A percentile compares a stretch with the other conserved stretches of the same genome.
Evolutionary conservation across 345 rosid species (phyloP).

Genomic region (Bruguiera sexangula): DNA sequence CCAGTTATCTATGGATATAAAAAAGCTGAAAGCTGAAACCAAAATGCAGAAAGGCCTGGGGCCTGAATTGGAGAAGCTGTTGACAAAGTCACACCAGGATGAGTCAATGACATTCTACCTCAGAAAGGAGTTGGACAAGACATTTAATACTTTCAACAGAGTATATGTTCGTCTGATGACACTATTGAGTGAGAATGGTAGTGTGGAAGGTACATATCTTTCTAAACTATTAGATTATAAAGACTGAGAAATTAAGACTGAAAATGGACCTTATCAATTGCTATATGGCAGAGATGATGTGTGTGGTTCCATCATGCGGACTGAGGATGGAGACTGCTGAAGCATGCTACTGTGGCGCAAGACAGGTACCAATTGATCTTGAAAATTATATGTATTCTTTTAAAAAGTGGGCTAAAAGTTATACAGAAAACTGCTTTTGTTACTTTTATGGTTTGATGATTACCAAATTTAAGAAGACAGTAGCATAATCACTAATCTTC

Average conservation of each 20-base stretch:
- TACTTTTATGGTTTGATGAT: not conserved
- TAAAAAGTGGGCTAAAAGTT: not conserved
- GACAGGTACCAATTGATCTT: constrained; percentile 36
- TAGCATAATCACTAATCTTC: constrained; percentile 9
- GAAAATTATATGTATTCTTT: not conserved
- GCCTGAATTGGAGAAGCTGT: constrained; percentile 17
- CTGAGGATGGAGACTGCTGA: constrained; percentile 32
- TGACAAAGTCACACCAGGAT: constrained; percentile 9
- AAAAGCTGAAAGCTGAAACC: constrained; percentile 20
- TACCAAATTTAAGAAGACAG: not conserved
- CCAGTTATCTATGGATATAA: constrained; percentile 4
- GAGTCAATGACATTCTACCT: constrained; percentile 27
- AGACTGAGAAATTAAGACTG: constrained; percentile 9
- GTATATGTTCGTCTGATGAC: constrained; percentile 27
- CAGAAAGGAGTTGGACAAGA: constrained; percentile 39
- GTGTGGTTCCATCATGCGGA: constrained; percentile 30
- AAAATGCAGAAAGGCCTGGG: constrained; percentile 25
- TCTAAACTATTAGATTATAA: constrained; percentile 10
- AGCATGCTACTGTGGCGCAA: constrained; percentile 24
- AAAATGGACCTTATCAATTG: constrained; percentile 17
- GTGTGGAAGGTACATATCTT: constrained; percentile 41
- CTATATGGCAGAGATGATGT: constrained; percentile 43
- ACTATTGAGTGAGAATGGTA: constrained; percentile 32
- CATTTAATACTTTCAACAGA: constrained; percentile 36
- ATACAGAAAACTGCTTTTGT: not conserved